These are phyloP conservation scores for Jackrogersella minutella DNA, from an alignment of 495 filamentous ascomycete genomes.

Conservation along the genomic window DNA sequence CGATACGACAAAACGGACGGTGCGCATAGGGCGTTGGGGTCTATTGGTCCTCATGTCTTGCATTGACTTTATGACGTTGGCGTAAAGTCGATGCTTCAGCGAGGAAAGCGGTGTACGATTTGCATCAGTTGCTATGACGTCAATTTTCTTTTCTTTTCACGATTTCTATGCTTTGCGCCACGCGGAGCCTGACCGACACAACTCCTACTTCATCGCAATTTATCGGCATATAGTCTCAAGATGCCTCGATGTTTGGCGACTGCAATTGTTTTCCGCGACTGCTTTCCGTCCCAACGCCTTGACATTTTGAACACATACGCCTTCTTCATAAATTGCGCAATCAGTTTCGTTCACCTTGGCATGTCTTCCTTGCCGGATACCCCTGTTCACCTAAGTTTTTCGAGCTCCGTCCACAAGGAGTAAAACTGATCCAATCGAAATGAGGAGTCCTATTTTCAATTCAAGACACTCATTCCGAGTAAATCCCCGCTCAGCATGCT, in stretches of 20 bases:
- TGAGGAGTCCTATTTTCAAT: too few species aligned
- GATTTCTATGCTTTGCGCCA: conserved; percentile 25
- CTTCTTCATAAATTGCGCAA: conserved; percentile 16
- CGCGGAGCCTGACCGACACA: conserved; percentile 13
- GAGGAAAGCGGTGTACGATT: conserved; percentile 29
- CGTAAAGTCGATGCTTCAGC: conserved; percentile 23
- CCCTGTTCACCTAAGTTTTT: conserved; percentile 16
- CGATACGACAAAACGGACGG: conserved; percentile 29
- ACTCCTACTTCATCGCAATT: conserved; percentile 11
- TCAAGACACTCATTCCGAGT: too few species aligned
- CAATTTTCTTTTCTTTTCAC: conserved; percentile 34
- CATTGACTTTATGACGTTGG: conserved; percentile 27
- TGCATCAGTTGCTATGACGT: conserved; percentile 40
- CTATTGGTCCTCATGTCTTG: conserved; percentile 20
- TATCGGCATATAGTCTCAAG: conserved; percentile 26
- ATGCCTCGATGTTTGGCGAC: conserved; percentile 17
- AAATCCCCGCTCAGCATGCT: not conserved
- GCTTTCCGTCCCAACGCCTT: conserved; percentile 19
- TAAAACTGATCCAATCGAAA: not conserved
- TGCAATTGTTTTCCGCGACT: conserved; percentile 21
- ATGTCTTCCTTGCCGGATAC: conserved; percentile 29
- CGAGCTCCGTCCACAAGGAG: not conserved
- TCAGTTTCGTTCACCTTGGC: conserved; percentile 22
- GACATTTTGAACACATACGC: conserved; percentile 24
- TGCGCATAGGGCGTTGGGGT: conserved; percentile 22